Base-by-base conservation (phyloP, 495 filamentous ascomycete species). In the Cercophora newfieldiana region DNA sequence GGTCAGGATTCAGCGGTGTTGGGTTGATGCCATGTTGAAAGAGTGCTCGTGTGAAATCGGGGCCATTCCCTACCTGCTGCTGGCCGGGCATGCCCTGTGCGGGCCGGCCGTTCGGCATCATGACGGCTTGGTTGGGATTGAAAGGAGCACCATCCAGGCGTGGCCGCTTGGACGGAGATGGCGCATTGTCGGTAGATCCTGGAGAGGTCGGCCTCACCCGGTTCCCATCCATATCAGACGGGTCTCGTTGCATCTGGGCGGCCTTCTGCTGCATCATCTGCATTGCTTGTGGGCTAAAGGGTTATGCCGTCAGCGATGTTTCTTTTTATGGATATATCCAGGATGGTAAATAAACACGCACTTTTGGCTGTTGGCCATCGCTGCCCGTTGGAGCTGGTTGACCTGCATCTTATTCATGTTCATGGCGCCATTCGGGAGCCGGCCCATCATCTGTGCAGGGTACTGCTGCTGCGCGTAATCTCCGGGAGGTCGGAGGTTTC, bases 81-180 rank as follows among this genome's bases (percentile, higher is more conserved):
- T 90, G 89, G 61, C 84, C 86, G 26, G 84, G 88, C 83, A 94
- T 90, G 68, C 82, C 86, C 74, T 89, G 87, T 66, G 86, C 85
- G 56, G 87, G 91, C 77, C 85, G 85, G 70, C 91, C 93, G 77
- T 92, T 93, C 44, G 87, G 89, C 76, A 90, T 89, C 82, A 96
- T 90, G 71, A 73, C 77, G 56, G 86, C 87, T 69, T 89, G 90
- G 63, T 88, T 87, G 6, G 78, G 76, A 71, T 91, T 91, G 71
- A 90, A 90, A 25, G 83, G 82, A 47, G 84, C 85, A 16, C 85
- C 85, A 65, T 97, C 95, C 47, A 97, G 83, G 44, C 94, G 91
- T n/a, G 88, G 90, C 71, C 95, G 84, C 80, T 99, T 99, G 61
- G 89, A 91, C 8, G 95, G 94, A 24, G 95, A 97, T 6, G 93